These are phyloP conservation scores for Capronia americana DNA, from an alignment of 2,329 filamentous ascomycete species.

Conservation along the genomic window DNA sequence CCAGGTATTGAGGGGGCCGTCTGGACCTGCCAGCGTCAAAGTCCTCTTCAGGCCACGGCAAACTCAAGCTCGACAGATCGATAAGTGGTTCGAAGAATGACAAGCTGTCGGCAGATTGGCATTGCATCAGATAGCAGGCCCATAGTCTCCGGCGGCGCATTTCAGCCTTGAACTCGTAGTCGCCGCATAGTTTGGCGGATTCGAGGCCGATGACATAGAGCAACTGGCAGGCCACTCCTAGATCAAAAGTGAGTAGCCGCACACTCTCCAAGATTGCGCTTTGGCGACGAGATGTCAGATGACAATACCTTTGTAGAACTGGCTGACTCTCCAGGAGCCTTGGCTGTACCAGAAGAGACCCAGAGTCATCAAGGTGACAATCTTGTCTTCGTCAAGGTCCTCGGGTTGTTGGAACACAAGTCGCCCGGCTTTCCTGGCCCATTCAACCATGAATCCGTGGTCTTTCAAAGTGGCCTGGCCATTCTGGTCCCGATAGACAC, in stretches of 20 bases:
- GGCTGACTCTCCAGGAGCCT: conserved; percentile 23
- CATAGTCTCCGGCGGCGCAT: conserved; percentile 24
- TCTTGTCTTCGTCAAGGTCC: conserved; percentile 21
- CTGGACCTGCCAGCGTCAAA: conserved; percentile 15
- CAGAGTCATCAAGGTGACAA: conserved; percentile 26
- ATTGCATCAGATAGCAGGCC: conserved; percentile 29
- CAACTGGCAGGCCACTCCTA: conserved; percentile 8
- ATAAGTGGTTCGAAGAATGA: conserved; percentile 18
- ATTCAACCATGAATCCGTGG: conserved; percentile 31
- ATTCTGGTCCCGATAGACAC: conserved; percentile 26
- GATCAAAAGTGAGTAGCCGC: conserved; percentile 1
- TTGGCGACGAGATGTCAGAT: background rate
- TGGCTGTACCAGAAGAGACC: conserved; percentile 28
- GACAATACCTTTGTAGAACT: conserved; percentile 23
- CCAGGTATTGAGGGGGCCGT: conserved; percentile 1
- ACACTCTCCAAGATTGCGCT: background rate
- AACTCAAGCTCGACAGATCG: conserved; percentile 10
- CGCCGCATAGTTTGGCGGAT: background rate
- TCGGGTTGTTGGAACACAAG: conserved; percentile 25
- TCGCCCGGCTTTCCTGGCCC: conserved; percentile 24
- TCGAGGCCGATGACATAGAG: conserved; percentile 15
- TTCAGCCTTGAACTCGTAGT: conserved; percentile 14
- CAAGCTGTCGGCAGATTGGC: conserved; percentile 2
- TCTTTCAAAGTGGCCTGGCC: conserved; percentile 21
- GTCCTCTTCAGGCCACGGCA: conserved; percentile 23